Evolutionary conservation across 805 yeast genomes (phyloP).

Genomic region (Myxozyma udenii): DNA sequence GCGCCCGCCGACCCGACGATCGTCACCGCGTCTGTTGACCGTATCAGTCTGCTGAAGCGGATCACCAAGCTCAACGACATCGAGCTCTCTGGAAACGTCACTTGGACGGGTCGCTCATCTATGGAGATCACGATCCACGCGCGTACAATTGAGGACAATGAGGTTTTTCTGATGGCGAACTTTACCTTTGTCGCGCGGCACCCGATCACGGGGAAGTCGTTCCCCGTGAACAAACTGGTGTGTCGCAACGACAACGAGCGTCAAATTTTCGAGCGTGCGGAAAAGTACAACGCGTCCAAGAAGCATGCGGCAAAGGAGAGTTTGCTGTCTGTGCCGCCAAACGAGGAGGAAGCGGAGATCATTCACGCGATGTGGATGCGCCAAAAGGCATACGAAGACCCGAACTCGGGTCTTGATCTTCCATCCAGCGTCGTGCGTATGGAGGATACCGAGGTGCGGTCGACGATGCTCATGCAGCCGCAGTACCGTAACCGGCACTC

Average conservation of each 20-base stretch:
- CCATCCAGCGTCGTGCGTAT: constrained; percentile 36
- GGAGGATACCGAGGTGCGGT: constrained; percentile 66
- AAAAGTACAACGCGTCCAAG: constrained; percentile 82
- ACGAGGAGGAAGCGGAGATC: constrained; percentile 63
- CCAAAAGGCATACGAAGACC: constrained; percentile 28
- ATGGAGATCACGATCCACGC: constrained; percentile 95
- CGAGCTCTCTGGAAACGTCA: constrained; percentile 82
- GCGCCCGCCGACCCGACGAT: constrained; percentile 94
- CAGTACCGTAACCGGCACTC: constrained; percentile 94
- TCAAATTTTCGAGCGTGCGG: constrained; percentile 83
- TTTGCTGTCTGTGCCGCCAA: constrained; percentile 69
- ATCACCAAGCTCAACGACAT: constrained; percentile 74
- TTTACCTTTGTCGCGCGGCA: constrained; percentile 95
- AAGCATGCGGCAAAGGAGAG: constrained; percentile 68
- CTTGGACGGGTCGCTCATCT: constrained; percentile 92
- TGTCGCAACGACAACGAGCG: constrained; percentile 76
- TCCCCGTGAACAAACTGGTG: constrained; percentile 75
- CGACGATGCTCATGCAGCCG: constrained; percentile 91
- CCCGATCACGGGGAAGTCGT: constrained; percentile 85
- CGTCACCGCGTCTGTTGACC: constrained; percentile 92
- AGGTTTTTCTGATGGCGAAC: constrained; percentile 80
- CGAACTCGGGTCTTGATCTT: constrained; percentile 30
- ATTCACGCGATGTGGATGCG: constrained; percentile 72
- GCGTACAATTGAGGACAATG: constrained; percentile 65
- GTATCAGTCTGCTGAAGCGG: constrained; percentile 81